Conservation (phyloP, 2,329 filamentous ascomycete genomes). For the Westerdykella sp. region DNA sequence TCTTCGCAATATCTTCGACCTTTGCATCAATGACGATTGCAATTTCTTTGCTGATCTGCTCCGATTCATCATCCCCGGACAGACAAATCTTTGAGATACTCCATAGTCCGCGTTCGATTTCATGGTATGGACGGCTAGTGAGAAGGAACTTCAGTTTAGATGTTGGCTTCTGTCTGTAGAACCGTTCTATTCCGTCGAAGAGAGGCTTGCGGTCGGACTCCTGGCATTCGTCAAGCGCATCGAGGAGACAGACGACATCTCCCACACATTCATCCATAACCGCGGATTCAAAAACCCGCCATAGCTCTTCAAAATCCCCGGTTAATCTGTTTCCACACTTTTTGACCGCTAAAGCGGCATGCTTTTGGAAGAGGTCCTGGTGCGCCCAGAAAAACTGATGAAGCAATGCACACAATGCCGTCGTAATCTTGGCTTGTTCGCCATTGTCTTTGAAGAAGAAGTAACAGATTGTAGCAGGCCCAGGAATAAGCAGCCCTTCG, state of each 20-base stretch:
- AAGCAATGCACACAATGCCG: too few species aligned
- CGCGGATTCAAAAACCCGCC: conserved; percentile 3
- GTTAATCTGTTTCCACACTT: conserved; percentile 10
- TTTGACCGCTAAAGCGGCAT: too few species aligned
- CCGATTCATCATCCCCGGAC: conserved; percentile 17
- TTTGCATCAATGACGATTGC: conserved; percentile 23
- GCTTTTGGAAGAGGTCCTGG: too few species aligned
- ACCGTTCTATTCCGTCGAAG: conserved; percentile 7
- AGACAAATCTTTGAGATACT: conserved; percentile 10
- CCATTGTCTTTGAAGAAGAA: too few species aligned
- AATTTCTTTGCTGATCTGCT: conserved; percentile 28
- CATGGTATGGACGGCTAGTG: conserved; percentile 27
- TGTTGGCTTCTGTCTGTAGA: not conserved
- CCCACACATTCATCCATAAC: conserved; percentile 4
- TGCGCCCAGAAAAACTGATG: too few species aligned
- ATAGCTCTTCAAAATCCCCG: conserved; percentile 1
- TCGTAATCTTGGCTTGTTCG: too few species aligned
- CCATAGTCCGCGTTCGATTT: conserved; percentile 13
- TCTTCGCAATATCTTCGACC: conserved; percentile 7
- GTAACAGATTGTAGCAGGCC: too few species aligned
- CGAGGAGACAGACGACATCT: conserved; percentile 22
- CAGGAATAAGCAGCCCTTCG: too few species aligned
- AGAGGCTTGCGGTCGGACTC: conserved; percentile 7
- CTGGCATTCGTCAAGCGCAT: conserved; percentile 33
- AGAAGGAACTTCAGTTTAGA: conserved; percentile 30